Conservation (phyloP, 1,284 basidiomycete species). For the Lentinula novae-zelandiae region DNA sequence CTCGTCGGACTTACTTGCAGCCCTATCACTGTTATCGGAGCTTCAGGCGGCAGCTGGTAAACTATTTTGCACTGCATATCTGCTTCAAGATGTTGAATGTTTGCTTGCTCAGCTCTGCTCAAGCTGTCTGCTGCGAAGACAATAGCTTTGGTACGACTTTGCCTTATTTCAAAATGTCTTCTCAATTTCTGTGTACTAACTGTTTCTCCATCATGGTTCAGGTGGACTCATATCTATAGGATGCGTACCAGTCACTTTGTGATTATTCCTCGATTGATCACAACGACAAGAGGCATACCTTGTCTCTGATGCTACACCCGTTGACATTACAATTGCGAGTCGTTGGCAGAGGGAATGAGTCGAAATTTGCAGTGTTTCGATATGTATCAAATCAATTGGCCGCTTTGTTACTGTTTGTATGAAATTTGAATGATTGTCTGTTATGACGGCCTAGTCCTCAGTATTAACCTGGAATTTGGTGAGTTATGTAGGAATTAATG, state of each 20-base stretch:
- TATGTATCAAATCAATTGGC: too few species aligned
- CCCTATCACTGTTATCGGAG: conserved; percentile 14
- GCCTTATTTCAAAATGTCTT: neutral
- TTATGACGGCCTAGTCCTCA: too few species aligned
- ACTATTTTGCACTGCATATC: neutral
- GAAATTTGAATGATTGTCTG: too few species aligned
- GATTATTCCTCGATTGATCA: neutral
- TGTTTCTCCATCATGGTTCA: neutral
- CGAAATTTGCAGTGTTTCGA: too few species aligned
- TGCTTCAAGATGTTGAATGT: neutral
- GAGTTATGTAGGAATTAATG: too few species aligned
- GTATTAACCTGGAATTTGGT: too few species aligned
- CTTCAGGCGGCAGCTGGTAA: conserved; percentile 2
- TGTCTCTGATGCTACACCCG: too few species aligned
- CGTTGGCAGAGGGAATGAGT: too few species aligned
- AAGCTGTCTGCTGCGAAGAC: conserved; percentile 12
- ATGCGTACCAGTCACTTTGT: conserved; percentile 23
- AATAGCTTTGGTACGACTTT: conserved; percentile 3
- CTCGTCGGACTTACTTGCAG: conserved; percentile 19
- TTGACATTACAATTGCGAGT: too few species aligned
- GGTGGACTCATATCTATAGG: conserved; percentile 21
- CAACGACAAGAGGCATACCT: neutral
- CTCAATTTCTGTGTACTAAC: too few species aligned
- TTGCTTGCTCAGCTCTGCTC: neutral
- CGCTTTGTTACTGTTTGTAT: too few species aligned